phyloP scores from a whole-genome alignment of 1,284 basidiomycete species.

The Sparassis latifolia region DNA sequence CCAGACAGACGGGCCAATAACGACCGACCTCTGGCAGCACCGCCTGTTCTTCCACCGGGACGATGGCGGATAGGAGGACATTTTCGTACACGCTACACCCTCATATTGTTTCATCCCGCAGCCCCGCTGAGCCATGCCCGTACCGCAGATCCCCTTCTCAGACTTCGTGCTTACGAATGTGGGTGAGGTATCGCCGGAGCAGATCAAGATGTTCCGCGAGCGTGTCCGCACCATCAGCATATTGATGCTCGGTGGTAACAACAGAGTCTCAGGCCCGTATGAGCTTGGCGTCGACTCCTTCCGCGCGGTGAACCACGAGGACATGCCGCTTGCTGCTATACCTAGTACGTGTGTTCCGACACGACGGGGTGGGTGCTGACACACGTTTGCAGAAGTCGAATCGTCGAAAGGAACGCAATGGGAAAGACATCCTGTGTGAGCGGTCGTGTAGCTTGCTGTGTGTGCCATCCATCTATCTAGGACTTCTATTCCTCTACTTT shows the following conservation, averaged over 20 bases:
- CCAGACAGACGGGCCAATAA: constrained; percentile 76
- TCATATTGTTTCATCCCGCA: too few species aligned
- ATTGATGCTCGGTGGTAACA: constrained; percentile 75
- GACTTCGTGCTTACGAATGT: constrained; percentile 82
- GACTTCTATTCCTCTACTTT: too few species aligned
- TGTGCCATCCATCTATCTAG: too few species aligned
- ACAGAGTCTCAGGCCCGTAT: constrained; percentile 61
- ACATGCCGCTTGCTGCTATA: constrained; percentile 30
- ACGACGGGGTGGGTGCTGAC: too few species aligned
- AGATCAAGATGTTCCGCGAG: constrained; percentile 72
- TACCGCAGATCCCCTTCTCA: constrained; percentile 78
- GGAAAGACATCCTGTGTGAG: constrained; percentile 19
- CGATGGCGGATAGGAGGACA: constrained; percentile 78
- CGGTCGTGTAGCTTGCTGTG: too few species aligned
- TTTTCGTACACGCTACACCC: constrained; percentile 52
- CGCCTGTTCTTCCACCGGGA: constrained; percentile 69
- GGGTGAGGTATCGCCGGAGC: constrained; percentile 64
- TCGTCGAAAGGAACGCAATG: constrained; percentile 24
- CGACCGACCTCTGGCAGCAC: constrained; percentile 86
- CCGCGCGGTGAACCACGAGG: constrained; percentile 50
- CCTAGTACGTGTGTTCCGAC: constrained; percentile 37
- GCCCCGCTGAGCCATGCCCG: neutral
- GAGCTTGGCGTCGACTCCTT: constrained; percentile 74
- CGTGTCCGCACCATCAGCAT: constrained; percentile 78
- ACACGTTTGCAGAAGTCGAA: too few species aligned